Percentiles rank a stretch among this genome's conserved stretches.
Evolutionary conservation across 2,329 filamentous ascomycete genomes (phyloP).

Genomic region (Calonectria henricotiae): DNA sequence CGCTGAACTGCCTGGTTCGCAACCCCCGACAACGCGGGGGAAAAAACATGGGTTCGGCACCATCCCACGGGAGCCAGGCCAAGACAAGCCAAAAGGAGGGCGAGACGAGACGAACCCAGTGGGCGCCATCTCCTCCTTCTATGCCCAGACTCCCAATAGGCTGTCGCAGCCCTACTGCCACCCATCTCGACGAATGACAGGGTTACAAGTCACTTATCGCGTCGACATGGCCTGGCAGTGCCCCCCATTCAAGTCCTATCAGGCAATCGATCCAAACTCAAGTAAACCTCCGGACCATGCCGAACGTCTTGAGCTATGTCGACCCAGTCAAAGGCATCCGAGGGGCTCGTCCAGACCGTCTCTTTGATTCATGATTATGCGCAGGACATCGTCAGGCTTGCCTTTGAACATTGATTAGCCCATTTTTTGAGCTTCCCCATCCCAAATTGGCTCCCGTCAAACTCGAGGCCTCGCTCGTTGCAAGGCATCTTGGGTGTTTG

Average conservation of each 20-base stretch:
- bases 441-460: conserved; percentile 23
- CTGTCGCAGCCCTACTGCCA: conserved; percentile 39
- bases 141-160: conserved; percentile 35
- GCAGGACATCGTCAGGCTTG: neutral
- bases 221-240: conserved; percentile 35
- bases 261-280: conserved; percentile 7
- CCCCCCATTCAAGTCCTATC: conserved; percentile 26
- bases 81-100: conserved; percentile 15
- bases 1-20: conserved; percentile 31
- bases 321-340: neutral
- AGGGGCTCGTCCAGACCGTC: neutral
- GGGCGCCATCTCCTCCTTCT: conserved; percentile 21
- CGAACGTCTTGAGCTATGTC: conserved; percentile 1
- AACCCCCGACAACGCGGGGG: conserved; percentile 37
- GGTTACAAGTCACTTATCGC: conserved; percentile 50
- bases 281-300: neutral
- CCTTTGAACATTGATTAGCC: conserved; percentile 34
- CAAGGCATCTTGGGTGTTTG: conserved; percentile 22
- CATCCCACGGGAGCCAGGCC: conserved; percentile 28
- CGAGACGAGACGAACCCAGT: conserved; percentile 32
- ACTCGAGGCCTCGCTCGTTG: conserved; percentile 35
- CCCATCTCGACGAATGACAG: conserved; percentile 43
- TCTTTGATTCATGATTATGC: neutral
- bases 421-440: conserved; percentile 33
- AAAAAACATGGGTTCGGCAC: conserved; percentile 37